Base-by-base conservation (phyloP, 495 filamentous ascomycete genomes). In the Thermothielavioides terrestris region DNA sequence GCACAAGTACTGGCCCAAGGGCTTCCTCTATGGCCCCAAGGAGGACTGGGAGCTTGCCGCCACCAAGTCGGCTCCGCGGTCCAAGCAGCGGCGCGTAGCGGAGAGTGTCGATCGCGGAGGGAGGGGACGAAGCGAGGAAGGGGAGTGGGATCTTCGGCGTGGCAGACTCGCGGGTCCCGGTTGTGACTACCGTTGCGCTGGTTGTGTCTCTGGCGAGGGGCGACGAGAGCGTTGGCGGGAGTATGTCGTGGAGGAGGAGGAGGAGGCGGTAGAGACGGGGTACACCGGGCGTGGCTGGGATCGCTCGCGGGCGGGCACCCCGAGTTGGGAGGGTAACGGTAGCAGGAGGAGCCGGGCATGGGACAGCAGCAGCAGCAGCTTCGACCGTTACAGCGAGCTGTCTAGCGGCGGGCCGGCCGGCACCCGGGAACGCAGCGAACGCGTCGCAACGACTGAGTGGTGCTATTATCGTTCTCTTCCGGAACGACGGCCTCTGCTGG, bases 1-100 rank as follows among this genome's bases (percentile, higher is more conserved):
- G 11, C 62, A 69, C 52, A 68, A 65, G 50, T 65, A 54, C 52
- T 70, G 69, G 69, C 69, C 69, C 21, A 67, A 64, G 41, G 69
- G 69, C 10, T 62, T 64, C 40, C 32, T 58, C 17, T 64, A 69
- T 45, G 66, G 69, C 36, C 64, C 66, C 11, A 68, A 66, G 47
- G 66, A 70, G 50, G 57, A 61, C 25, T 67, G 64, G 64, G 62
- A 67, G 55, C 25, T 56, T 11, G 54, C 55, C 12, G 31, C n/a
- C n/a, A n/a, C n/a, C n/a, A n/a, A 53, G 15, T n/a, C 6, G 35
- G 49, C 32, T 7, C 23, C 30, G 42, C 32, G 52, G 10, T 55
- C 48, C 38, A 27, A 49, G 27, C 20, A 36, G 39, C 25, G 31
- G 17, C 20, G 21, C 25, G 21, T 14, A 25, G 52, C 40, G 0